Evolutionary conservation across 2,329 filamentous ascomycete species (phyloP).

Genomic region (Paraphaeosphaeria sporulosa): DNA sequence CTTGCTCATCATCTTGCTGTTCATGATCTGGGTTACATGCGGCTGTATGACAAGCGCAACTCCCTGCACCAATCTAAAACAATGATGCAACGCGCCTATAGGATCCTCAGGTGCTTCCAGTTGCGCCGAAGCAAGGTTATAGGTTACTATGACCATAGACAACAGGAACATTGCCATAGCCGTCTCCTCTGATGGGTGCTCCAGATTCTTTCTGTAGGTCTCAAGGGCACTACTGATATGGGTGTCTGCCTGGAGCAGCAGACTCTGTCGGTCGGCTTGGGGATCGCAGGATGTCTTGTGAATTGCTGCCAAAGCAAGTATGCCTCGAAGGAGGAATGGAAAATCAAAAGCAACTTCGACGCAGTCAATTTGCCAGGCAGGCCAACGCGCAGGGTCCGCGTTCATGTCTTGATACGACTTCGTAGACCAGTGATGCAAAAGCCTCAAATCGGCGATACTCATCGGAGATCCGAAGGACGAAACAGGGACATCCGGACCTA

Average conservation of each 20-base stretch:
- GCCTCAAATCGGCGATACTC: slow-evolving; percentile 35
- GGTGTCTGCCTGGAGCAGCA: slow-evolving; percentile 36
- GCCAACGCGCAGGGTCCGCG: slow-evolving; percentile 21
- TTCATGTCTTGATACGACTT: slow-evolving; percentile 31
- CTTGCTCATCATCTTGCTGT: slow-evolving; percentile 27
- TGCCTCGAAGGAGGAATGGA: slow-evolving; percentile 38
- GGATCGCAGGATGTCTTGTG: slow-evolving; percentile 35
- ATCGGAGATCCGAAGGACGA: slow-evolving; percentile 24
- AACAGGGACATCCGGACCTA: slow-evolving; percentile 14
- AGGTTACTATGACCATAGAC: slow-evolving; percentile 35
- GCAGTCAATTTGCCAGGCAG: slow-evolving; percentile 29
- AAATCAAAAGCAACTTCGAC: slow-evolving; percentile 37
- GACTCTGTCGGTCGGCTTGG: slow-evolving; percentile 27
- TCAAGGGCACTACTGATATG: slow-evolving; percentile 38
- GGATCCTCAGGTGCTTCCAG: slow-evolving; percentile 37
- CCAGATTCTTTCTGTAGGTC: slow-evolving; percentile 32
- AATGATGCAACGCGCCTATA: slow-evolving; percentile 37
- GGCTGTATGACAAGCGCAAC: slow-evolving; percentile 36
- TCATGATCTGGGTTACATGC: slow-evolving; percentile 30
- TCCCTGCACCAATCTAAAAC: slow-evolving; percentile 38
- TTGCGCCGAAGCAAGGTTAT: slow-evolving; percentile 39
- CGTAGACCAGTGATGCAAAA: slow-evolving; percentile 41
- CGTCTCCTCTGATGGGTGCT: slow-evolving; percentile 27
- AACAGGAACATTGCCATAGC: slow-evolving; percentile 42
- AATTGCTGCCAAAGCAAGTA: slow-evolving; percentile 39